Evolutionary conservation across 257 asterid species (phyloP).

Genomic region (Ilex asprella): DNA sequence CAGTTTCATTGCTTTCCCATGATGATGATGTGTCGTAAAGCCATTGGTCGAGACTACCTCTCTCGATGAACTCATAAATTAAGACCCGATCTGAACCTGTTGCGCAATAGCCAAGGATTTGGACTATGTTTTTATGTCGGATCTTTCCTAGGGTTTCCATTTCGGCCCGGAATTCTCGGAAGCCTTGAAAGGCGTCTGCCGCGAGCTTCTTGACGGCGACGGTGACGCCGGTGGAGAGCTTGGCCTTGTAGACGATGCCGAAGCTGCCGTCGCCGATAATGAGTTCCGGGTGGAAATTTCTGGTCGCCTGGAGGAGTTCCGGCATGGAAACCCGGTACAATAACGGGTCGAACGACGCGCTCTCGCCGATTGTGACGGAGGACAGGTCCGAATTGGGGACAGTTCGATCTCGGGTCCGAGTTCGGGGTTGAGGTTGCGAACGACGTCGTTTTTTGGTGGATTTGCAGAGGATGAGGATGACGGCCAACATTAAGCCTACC

Average conservation of each 20-base stretch:
- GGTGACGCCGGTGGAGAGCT: slow-evolving; percentile 46
- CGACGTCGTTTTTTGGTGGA: slow-evolving; percentile 23
- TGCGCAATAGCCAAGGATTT: slow-evolving; percentile 64
- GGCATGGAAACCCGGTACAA: slow-evolving; percentile 55
- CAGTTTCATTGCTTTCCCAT: slow-evolving; percentile 11
- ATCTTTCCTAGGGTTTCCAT: slow-evolving; percentile 87
- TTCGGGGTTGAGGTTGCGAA: slow-evolving; percentile 12
- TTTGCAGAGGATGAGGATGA: slow-evolving; percentile 33
- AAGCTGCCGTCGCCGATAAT: slow-evolving; percentile 88
- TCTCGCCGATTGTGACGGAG: slow-evolving; percentile 33
- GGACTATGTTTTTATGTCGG: slow-evolving; percentile 63
- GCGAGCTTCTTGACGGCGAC: slow-evolving; percentile 75
- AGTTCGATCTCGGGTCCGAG: slow-evolving; percentile 15
- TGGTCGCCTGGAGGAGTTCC: slow-evolving; percentile 61
- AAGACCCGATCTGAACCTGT: slow-evolving; percentile 62
- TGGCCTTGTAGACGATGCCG: slow-evolving; percentile 82
- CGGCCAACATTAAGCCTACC: slow-evolving; percentile 35
- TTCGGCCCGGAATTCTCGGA: slow-evolving; percentile 85
- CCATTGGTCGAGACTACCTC: slow-evolving; percentile 88
- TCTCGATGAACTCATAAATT: slow-evolving; percentile 72
- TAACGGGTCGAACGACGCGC: slow-evolving; percentile 60
- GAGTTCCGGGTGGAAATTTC: slow-evolving; percentile 59
- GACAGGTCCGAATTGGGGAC: slow-evolving; percentile 20
- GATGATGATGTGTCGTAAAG: slow-evolving; percentile 54
- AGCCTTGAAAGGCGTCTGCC: slow-evolving; percentile 80